Evolutionary conservation across 495 filamentous ascomycete species (phyloP), one percentile per base, ranked within the genome.

Genomic region (Podospora pseudocomata): DNA sequence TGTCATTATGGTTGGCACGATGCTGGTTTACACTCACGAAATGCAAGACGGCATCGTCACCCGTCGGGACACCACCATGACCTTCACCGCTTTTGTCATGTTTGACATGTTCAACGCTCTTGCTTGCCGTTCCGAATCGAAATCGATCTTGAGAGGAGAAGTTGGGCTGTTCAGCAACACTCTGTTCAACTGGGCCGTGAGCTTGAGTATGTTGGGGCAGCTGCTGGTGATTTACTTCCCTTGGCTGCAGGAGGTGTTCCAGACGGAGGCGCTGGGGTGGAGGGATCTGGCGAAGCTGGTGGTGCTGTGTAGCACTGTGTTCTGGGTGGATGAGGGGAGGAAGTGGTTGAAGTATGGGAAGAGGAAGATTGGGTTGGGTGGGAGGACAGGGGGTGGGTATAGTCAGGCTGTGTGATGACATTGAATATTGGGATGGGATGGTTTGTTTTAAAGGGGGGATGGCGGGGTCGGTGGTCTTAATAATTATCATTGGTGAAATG

Each of bases 31-130:
- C 79, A 86, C 90, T 63, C 89, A 89, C 75, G 94, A 98, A 77
- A 97, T 99, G 92, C 82, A 86, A 27, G 91, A 94, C 71, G 88
- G 92, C 60, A 80, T 88, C 60, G 90, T 97, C 63, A 96, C 88
- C 13, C 92, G 90, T 32, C 92, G 96, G 73, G 95, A 99, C 81
- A 99, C 95, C 18, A 99, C 95, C 67, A 97, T 97, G 92, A 99
- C 95, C 1, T 99, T 99, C 77, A 99, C 95, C 23, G 96, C 92
- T 79, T 99, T 99, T 74, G 95, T 99, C 26, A 84, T 98, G 28
- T 99, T 97, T 77, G 95, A 99, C 81, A 98, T 99, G 95, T 96
- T 97, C 83, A 97, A 97, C 77, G 95, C 95, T 0, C 83, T 99
- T 16, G 90, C 92, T 9, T 98, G 95, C 79, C 92, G 95, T 63